Evolutionary conservation across 805 yeast species (phyloP).

Genomic region (Komagataella pastoris): DNA sequence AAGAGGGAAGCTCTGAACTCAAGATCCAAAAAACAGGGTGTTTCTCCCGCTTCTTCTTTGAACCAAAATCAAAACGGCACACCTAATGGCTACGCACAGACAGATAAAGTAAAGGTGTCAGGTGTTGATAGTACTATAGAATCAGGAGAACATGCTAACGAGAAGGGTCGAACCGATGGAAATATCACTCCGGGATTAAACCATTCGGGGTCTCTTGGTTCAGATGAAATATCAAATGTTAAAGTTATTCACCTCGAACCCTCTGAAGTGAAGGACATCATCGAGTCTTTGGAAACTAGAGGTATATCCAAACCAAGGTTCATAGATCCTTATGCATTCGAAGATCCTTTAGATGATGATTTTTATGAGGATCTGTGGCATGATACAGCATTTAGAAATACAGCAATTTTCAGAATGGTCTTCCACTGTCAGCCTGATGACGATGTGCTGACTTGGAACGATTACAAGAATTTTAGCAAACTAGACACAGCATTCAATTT

Average conservation of each 20-base stretch:
- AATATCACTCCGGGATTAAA: not conserved
- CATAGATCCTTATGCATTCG: slow-evolving; percentile 72
- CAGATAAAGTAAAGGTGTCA: not conserved
- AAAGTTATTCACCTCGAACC: not conserved
- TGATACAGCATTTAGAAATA: slow-evolving; percentile 72
- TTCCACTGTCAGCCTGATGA: slow-evolving; percentile 96
- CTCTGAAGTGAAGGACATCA: not conserved
- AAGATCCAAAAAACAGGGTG: not conserved
- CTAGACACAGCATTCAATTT: slow-evolving; percentile 44
- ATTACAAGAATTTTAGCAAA: slow-evolving; percentile 60
- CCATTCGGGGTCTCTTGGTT: not conserved
- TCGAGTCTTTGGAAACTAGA: not conserved
- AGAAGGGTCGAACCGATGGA: not conserved
- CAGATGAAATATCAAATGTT: not conserved
- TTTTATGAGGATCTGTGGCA: slow-evolving; percentile 84
- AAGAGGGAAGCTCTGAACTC: slow-evolving; percentile 15
- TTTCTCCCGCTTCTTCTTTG: not conserved
- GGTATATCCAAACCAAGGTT: not conserved
- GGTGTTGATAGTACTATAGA: not conserved
- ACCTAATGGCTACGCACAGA: not conserved
- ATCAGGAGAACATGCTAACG: not conserved
- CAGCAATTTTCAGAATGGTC: slow-evolving; percentile 66
- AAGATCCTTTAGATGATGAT: slow-evolving; percentile 72
- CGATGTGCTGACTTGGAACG: slow-evolving; percentile 79
- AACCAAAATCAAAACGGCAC: not conserved